These are phyloP conservation scores for Fusarium sarcochroum DNA, from an alignment of 2,329 filamentous ascomycete species.

Conservation along the genomic window DNA sequence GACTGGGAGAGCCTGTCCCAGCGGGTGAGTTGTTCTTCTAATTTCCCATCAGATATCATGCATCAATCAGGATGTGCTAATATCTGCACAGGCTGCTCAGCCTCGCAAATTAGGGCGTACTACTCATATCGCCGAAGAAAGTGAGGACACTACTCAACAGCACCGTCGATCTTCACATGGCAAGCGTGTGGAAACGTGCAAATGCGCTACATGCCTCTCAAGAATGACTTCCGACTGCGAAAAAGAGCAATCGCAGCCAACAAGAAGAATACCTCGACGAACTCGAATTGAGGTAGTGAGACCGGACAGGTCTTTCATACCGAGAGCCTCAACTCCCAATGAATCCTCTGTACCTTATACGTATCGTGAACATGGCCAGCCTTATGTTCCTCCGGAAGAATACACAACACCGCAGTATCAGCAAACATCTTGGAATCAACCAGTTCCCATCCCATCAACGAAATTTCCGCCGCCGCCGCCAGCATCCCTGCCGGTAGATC, in stretches of 20 bases:
- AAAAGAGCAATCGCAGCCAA: no score
- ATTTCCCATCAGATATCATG: no score
- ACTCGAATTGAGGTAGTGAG: neutral
- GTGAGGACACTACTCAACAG: neutral
- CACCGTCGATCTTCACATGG: no score
- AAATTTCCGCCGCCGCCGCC: neutral
- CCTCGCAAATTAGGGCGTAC: neutral
- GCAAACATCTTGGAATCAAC: neutral
- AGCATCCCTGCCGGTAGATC: neutral
- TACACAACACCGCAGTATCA: neutral
- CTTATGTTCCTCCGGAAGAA: neutral
- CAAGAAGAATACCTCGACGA: conserved; percentile 11
- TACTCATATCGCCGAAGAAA: neutral
- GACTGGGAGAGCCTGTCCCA: neutral
- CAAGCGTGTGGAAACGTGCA: no score
- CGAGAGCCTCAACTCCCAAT: neutral
- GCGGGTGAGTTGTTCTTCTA: neutral
- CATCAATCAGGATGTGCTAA: neutral
- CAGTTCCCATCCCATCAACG: neutral
- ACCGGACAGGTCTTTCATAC: neutral
- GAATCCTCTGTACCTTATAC: neutral
- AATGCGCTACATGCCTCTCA: no score
- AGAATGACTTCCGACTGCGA: no score
- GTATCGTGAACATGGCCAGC: neutral
- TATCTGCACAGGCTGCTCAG: neutral